Conservation (phyloP, 495 filamentous ascomycete species). For the Symbiotaphrina buchneri region DNA sequence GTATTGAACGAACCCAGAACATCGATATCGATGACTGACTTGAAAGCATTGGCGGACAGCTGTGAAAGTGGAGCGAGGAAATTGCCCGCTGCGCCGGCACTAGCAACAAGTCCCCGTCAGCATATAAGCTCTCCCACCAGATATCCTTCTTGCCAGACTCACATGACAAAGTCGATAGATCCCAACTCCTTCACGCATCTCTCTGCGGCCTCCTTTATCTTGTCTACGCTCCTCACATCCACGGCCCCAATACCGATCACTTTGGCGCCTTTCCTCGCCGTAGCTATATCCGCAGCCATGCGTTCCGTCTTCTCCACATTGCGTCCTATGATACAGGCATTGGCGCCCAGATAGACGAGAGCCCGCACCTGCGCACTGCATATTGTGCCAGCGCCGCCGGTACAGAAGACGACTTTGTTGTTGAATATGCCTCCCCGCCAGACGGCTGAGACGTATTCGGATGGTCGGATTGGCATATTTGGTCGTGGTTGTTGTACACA, state of each 20-base stretch:
- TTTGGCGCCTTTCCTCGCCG: slow-evolving; percentile 49
- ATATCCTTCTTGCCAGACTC: slow-evolving; percentile 9
- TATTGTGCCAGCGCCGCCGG: slow-evolving; percentile 82
- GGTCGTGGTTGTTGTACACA: too few species aligned
- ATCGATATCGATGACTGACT: slow-evolving; percentile 90
- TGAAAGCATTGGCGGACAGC: slow-evolving; percentile 75
- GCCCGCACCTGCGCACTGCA: slow-evolving; percentile 85
- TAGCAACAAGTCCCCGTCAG: slow-evolving; percentile 17
- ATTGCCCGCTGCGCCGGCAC: slow-evolving; percentile 88
- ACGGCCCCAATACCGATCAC: slow-evolving; percentile 69
- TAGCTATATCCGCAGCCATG: slow-evolving; percentile 59
- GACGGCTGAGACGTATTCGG: too few species aligned
- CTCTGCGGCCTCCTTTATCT: slow-evolving; percentile 48
- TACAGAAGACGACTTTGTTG: slow-evolving; percentile 86
- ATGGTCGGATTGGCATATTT: too few species aligned
- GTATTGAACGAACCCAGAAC: slow-evolving; percentile 86
- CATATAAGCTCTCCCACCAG: not conserved
- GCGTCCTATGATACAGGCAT: slow-evolving; percentile 83
- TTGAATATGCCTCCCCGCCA: too few species aligned
- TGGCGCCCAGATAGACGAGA: slow-evolving; percentile 71
- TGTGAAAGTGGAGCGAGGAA: slow-evolving; percentile 76
- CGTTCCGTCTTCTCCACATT: slow-evolving; percentile 74
- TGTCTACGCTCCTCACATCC: slow-evolving; percentile 58
- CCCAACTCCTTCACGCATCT: slow-evolving; percentile 64
- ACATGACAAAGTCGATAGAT: slow-evolving; percentile 86